phyloP scores from a whole-genome alignment of 306 rosid genomes.

The Acacia confusa region DNA sequence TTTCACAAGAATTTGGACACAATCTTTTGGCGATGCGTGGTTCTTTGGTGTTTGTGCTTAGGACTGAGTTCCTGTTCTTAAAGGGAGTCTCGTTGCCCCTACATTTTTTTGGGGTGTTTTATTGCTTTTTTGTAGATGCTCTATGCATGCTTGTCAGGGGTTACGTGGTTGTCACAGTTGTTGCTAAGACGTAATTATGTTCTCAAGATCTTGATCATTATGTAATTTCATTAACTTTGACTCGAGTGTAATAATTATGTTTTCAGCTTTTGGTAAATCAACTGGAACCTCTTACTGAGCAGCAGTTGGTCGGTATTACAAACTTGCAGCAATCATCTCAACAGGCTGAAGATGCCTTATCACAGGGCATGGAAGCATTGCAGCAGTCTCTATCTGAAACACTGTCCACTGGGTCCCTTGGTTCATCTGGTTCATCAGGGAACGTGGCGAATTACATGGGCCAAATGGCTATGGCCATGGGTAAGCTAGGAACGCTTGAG shows the following conservation, averaged over 20 bases:
- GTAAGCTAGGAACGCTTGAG: constrained; percentile 83
- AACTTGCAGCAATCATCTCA: constrained; percentile 90
- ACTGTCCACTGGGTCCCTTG: constrained; percentile 61
- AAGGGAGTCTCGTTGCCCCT: background rate
- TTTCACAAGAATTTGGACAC: background rate
- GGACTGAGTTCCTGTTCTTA: background rate
- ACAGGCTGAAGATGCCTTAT: constrained; percentile 92
- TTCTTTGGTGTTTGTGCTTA: background rate
- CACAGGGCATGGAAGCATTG: constrained; percentile 95
- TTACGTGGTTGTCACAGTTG: background rate
- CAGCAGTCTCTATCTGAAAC: constrained; percentile 85
- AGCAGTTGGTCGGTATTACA: constrained; percentile 67
- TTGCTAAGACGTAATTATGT: background rate
- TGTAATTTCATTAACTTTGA: background rate
- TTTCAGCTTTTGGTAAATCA: constrained; percentile 81
- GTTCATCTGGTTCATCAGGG: constrained; percentile 74
- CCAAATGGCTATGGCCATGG: constrained; percentile 96
- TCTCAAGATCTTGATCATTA: background rate
- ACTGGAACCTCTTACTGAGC: constrained; percentile 88
- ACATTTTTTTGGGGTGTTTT: background rate
- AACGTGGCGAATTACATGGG: constrained; percentile 90
- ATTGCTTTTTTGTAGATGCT: background rate
- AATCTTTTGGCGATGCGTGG: background rate
- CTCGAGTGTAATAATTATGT: constrained; percentile 13
- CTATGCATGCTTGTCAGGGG: background rate